Conservation (phyloP, 1,139 yeast species). For the Arxiozyma slooffiae region DNA sequence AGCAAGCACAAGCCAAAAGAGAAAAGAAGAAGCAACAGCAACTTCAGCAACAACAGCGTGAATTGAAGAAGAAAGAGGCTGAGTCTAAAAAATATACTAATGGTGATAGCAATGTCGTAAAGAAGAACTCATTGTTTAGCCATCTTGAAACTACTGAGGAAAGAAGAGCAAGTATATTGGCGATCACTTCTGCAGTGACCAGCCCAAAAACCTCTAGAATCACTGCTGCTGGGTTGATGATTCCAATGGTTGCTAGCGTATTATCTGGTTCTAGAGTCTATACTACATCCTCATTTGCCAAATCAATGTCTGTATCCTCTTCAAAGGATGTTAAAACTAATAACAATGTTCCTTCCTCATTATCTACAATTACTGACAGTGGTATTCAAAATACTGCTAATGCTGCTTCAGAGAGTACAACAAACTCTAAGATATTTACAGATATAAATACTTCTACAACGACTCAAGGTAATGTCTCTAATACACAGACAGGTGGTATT, state of each 20-base stretch:
- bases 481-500: slow-evolving; percentile 1
- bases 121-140: slow-evolving; percentile 53
- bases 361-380: not conserved
- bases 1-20: slow-evolving; percentile 27
- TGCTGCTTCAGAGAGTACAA: not conserved
- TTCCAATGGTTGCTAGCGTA: slow-evolving; percentile 26
- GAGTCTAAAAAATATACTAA: slow-evolving; percentile 43
- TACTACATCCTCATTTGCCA: slow-evolving; percentile 17
- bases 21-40: slow-evolving; percentile 31
- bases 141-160: slow-evolving; percentile 82
- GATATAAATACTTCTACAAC: slow-evolving; percentile 5
- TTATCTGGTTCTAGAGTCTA: slow-evolving; percentile 18
- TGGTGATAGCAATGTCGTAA: slow-evolving; percentile 17
- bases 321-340: not conserved
- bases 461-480: slow-evolving; percentile 5
- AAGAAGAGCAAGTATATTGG: slow-evolving; percentile 49
- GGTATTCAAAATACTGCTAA: not conserved
- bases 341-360: not conserved
- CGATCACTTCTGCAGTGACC: slow-evolving; percentile 31
- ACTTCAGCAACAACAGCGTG: slow-evolving; percentile 16
- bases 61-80: slow-evolving; percentile 33
- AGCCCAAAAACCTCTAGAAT: slow-evolving; percentile 28
- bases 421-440: not conserved
- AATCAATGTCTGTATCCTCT: slow-evolving; percentile 5
- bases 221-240: slow-evolving; percentile 29